Evolutionary conservation across 1,139 yeast genomes (phyloP), one percentile per base, ranked within the genome.

Genomic region (Candida dubliniensis): DNA sequence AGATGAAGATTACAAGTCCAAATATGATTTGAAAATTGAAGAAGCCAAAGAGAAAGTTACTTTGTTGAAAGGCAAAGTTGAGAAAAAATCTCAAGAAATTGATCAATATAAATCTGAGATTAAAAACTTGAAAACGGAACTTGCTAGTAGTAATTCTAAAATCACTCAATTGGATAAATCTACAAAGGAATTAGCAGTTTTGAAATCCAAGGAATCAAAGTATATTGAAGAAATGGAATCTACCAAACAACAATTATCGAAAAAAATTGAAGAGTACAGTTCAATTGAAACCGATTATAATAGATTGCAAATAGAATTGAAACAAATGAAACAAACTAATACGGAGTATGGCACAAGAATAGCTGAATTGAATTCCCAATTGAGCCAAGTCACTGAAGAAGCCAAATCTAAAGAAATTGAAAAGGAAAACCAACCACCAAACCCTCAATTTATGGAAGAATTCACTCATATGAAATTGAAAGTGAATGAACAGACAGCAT

Each of bases 401-500:
- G 39, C 47, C 10, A 51, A 52, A 52, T 4, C 50, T 43, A 31
- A 61, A 52, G 47, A 63, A 52, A 36, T 40, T 45, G 76, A 60
- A 51, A 73, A 62, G 56, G 77, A 71, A 57, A 76, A 61, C 52
- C 64, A 59, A n/a, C 71, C 72, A 6, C 70, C 70, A 1, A 66
- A 63, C 42, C 61, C 66, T 1, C 54, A 58, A 6, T 54, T 76
- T 36, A 59, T 73, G 46, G 71, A 66, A 42, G 82, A 77, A 34
- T 79, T 71, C 55, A 74, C 79, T 8, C 66, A 64, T 36, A 64
- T 81, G 55, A 80, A 77, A 49, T 59, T 79, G 18, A 76, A 77
- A 49, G 59, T 81, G 34, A 77, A 79, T 48, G 84, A 81, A 47
- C 74, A 69, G 34, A 71, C 73, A 46, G 83, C 82, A 7, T 59